Evolutionary conservation across 2,329 filamentous ascomycete species (phyloP).

Genomic region (Paraphoma sp.): DNA sequence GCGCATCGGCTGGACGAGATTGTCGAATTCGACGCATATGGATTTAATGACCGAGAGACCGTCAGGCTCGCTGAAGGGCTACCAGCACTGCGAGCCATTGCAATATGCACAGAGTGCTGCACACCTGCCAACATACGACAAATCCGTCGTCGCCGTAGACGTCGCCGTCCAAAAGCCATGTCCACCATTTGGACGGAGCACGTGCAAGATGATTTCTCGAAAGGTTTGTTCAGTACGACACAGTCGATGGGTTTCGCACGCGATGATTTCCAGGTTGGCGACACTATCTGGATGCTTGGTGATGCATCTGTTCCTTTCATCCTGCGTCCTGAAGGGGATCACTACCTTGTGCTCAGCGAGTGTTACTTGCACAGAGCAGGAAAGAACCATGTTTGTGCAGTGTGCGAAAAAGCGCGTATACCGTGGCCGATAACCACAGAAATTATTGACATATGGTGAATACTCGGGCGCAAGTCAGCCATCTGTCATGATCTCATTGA

Average conservation of each 20-base stretch:
- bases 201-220: not conserved
- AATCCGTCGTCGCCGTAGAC: too few species aligned
- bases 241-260: not conserved
- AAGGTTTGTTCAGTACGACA: not conserved
- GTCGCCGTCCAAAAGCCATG: too few species aligned
- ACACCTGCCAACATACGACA: too few species aligned
- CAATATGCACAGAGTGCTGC: too few species aligned
- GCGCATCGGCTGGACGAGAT: constrained; percentile 12
- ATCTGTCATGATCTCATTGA: not conserved
- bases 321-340: constrained; percentile 6
- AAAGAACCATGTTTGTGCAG: not conserved
- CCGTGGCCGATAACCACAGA: constrained; percentile 12
- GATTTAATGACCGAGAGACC: not conserved
- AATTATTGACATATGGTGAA: constrained; percentile 17
- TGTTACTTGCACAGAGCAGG: constrained; percentile 17
- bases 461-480: too few species aligned
- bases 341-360: constrained; percentile 16
- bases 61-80: not conserved
- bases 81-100: not conserved
- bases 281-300: constrained; percentile 14
- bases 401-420: too few species aligned
- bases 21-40: too few species aligned
- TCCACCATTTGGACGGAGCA: too few species aligned
- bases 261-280: not conserved
- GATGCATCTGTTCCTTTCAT: constrained; percentile 10